phyloP scores from a whole-genome alignment of 768 basidiomycete species.

The Rubroboletus pulcherrimus region DNA sequence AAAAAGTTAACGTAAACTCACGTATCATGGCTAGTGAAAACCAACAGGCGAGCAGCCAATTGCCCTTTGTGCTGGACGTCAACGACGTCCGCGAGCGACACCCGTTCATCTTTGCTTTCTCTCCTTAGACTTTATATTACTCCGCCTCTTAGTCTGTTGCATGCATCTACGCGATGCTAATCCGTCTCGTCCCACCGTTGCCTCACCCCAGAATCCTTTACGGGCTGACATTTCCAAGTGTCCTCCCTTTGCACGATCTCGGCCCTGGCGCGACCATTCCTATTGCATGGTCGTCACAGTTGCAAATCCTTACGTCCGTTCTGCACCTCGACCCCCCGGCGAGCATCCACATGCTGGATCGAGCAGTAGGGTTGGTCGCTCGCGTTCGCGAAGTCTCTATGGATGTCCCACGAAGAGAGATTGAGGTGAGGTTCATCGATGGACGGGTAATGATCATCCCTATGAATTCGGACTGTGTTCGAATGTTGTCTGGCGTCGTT shows the following conservation, averaged over 20 bases:
- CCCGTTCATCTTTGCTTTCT: constrained; percentile 3
- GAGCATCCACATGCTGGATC: constrained; percentile 56
- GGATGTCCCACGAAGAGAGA: constrained; percentile 45
- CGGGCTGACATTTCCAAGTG: constrained; percentile 46
- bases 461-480: constrained; percentile 39
- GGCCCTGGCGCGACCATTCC: constrained; percentile 36
- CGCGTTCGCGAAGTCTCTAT: constrained; percentile 59
- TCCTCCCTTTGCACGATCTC: constrained; percentile 37
- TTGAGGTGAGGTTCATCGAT: constrained; percentile 57
- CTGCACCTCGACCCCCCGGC: constrained; percentile 53
- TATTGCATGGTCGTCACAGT: constrained; percentile 50
- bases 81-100: constrained; percentile 20
- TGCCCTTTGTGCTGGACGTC: constrained; percentile 29
- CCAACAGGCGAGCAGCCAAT: constrained; percentile 12
- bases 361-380: constrained; percentile 51
- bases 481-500: constrained; percentile 48
- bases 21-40: constrained; percentile 31
- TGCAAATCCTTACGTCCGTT: constrained; percentile 44
- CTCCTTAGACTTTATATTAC: constrained; percentile 25
- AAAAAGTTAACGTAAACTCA: constrained; percentile 30
- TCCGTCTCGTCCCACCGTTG: constrained; percentile 46
- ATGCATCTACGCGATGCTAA: constrained; percentile 43
- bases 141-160: constrained; percentile 21
- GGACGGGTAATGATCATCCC: constrained; percentile 50
- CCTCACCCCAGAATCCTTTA: constrained; percentile 56